Evolutionary conservation across 371 early-diverging fungal species (phyloP), one percentile per base, ranked within the genome.

Genomic region (Coemansia sp.): DNA sequence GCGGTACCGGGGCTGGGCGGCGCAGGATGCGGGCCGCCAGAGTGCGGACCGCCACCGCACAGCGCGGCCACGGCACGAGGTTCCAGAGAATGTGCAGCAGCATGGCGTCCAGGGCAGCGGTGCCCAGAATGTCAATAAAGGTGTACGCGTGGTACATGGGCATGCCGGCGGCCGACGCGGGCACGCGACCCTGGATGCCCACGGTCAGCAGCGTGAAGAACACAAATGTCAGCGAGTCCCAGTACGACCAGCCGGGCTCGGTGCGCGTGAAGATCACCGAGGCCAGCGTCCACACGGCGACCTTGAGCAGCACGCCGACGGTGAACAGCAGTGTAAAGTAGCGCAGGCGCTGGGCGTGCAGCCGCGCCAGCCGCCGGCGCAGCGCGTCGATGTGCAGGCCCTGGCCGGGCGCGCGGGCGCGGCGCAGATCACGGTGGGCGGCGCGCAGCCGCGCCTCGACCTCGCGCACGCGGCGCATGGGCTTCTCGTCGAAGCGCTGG

Each of bases 181-280:
- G 75, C 3, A 72, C 71, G 61, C 55, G 58, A 12, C 62, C 67
- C 57, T 70, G 74, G 14, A 75, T 33, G 39, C 76, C 76, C 8
- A 75, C 74, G 18, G 72, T 64, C 31, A 75, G 67, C 42, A 75
- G 55, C 33, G 59, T 72, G 47, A 75, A 53, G 33, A 75, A 75
- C 53, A 67, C 24, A 50, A 75, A 75, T 36, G 67, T 48, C 60
- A 75, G 44, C 32, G 75, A 62, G 50, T 75, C 76, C 76, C 76
- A 75, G 61, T 74, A 75, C 37, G 76, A 74, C 76, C 76, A 75
- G 14, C 61, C 64, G 37, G 60, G n/a, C 50, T 75, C 76, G 8
- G 76, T 74, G 32, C 51, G 61, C 39, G 71, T 52, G 33, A 75
- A 75, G 14, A 67, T 63, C 16, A 75, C 34, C 12, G 76, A 66